Percentiles rank a stretch among this genome's conserved stretches.
Conservation (phyloP, 2,329 filamentous ascomycete species). For the Fusarium sp. region DNA sequence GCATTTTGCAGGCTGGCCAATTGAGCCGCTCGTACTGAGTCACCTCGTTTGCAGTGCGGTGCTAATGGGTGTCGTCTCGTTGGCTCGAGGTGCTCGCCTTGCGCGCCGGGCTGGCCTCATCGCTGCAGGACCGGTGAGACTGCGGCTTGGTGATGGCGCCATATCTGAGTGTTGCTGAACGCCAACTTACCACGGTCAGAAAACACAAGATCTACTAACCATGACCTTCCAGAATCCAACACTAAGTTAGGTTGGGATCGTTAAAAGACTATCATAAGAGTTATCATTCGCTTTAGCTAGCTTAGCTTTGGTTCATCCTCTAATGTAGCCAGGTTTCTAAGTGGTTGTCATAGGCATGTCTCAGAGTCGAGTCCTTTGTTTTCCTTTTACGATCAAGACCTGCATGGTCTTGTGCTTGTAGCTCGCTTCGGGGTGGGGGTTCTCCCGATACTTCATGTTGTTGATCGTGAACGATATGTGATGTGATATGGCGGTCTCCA, state of each 20-base stretch:
- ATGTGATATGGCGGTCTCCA: no score
- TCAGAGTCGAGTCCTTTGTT: no score
- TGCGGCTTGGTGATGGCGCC: background rate
- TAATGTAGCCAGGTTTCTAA: no score
- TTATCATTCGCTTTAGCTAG: no score
- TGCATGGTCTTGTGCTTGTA: background rate
- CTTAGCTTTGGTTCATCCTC: no score
- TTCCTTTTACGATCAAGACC: background rate
- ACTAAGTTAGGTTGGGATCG: no score
- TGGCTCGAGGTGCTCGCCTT: constrained; percentile 25
- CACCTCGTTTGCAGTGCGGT: constrained; percentile 10
- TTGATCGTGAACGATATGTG: no score
- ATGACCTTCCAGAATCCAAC: no score
- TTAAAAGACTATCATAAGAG: no score
- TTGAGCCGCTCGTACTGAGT: constrained; percentile 11
- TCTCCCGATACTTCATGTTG: background rate
- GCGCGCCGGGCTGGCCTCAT: constrained; percentile 13
- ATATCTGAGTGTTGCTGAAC: background rate
- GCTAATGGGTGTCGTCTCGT: constrained; percentile 36
- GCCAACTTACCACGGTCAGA: no score
- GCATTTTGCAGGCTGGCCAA: constrained; percentile 23
- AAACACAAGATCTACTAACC: no score
- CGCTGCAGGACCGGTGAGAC: constrained; percentile 35
- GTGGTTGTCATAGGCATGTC: no score
- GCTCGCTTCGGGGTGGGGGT: background rate